These are phyloP conservation scores for Microthyrium microscopicum DNA, from an alignment of 2,329 filamentous ascomycete genomes.

Conservation along the genomic window DNA sequence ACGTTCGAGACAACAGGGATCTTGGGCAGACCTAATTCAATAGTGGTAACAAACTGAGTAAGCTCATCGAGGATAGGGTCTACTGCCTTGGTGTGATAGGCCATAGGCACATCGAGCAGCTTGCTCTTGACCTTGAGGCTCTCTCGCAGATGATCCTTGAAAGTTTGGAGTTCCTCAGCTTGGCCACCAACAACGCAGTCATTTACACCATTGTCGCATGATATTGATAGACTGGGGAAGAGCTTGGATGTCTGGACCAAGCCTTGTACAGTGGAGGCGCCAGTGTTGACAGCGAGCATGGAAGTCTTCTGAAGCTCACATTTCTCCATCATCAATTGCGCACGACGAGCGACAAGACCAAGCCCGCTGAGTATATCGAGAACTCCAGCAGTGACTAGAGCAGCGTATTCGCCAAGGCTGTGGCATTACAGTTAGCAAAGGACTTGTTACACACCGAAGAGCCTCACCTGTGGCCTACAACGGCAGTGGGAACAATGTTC, in stretches of 20 bases:
- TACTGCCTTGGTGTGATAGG: conserved; percentile 49
- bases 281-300: too few relatives aligned
- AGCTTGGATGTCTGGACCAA: conserved; percentile 36
- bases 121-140: conserved; percentile 42
- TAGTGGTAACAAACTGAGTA: conserved; percentile 34
- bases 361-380: conserved; percentile 55
- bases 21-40: conserved; percentile 40
- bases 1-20: conserved; percentile 44
- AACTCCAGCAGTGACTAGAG: conserved; percentile 52
- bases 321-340: conserved; percentile 43
- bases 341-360: conserved; percentile 52
- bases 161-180: conserved; percentile 39
- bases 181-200: conserved; percentile 58
- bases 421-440: too few relatives aligned
- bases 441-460: too few relatives aligned
- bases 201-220: conserved; percentile 59
- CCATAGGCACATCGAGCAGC: conserved; percentile 46
- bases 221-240: conserved; percentile 39
- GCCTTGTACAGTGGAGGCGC: too few relatives aligned
- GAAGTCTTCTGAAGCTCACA: conserved; percentile 39
- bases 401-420: conserved; percentile 59
- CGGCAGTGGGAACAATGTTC: conserved; percentile 35
- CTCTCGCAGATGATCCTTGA: conserved; percentile 31
- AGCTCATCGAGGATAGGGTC: conserved; percentile 46
- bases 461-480: too few relatives aligned